A percentile compares a stretch with the other conserved stretches of the same genome.
Evolutionary conservation across 2,329 filamentous ascomycete genomes (phyloP).

Genomic region (Fusarium stilboides): DNA sequence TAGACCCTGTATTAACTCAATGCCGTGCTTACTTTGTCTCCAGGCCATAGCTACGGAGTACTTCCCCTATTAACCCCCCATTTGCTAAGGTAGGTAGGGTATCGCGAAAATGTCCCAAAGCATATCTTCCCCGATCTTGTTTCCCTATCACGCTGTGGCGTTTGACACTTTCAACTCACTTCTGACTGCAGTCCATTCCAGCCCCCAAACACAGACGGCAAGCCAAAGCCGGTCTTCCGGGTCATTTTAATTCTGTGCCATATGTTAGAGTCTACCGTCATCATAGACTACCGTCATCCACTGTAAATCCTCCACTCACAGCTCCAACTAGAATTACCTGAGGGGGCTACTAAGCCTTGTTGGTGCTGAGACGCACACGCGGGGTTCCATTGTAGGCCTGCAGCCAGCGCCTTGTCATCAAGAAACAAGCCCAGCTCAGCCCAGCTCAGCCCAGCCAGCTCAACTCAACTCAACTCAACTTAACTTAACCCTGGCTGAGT

Average conservation of each 20-base stretch:
- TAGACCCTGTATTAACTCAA: no score
- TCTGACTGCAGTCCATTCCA: neutral
- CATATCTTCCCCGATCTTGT: no score
- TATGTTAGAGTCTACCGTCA: conserved; percentile 17
- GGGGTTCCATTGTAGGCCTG: conserved; percentile 22
- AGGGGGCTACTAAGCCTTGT: conserved; percentile 28
- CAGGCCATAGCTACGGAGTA: no score
- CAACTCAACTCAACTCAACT: conserved; percentile 4
- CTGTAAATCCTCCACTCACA: conserved; percentile 30
- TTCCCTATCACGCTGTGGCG: no score
- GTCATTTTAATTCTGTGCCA: neutral
- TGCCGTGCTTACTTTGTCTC: no score
- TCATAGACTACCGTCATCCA: conserved; percentile 31
- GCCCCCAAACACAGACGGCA: neutral
- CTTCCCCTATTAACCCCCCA: no score
- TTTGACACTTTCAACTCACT: no score
- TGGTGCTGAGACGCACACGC: conserved; percentile 26
- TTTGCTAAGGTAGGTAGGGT: no score
- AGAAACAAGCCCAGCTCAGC: neutral
- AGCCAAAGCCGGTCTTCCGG: neutral
- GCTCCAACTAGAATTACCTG: neutral
- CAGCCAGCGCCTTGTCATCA: conserved; percentile 21
- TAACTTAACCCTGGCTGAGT: neutral
- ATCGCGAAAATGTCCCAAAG: no score
- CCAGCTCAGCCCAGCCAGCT: neutral